Conservation (phyloP, 768 basidiomycete species). For the Cystofilobasidium bisporidii region DNA sequence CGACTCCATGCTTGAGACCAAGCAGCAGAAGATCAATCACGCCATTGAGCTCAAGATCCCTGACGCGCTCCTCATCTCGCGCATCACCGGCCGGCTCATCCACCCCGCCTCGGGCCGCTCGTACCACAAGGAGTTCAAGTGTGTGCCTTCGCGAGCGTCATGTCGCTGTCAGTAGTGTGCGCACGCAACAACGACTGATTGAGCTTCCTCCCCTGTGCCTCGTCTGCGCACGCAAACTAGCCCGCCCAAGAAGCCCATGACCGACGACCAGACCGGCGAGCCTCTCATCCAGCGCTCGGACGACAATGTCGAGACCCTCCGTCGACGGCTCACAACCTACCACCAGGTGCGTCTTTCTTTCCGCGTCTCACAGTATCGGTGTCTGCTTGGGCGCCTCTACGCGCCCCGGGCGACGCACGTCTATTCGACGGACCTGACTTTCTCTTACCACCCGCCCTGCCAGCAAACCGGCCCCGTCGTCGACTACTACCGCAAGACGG, state of each 20-base stretch:
- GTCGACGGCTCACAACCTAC: slow-evolving; percentile 78
- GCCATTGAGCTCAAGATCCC: slow-evolving; percentile 85
- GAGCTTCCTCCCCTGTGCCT: neutral
- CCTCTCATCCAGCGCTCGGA: slow-evolving; percentile 94
- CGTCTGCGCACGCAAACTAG: slow-evolving; percentile 49
- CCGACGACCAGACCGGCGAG: slow-evolving; percentile 89
- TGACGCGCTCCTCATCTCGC: slow-evolving; percentile 89
- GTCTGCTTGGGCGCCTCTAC: neutral
- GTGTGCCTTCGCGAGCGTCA: slow-evolving; percentile 38
- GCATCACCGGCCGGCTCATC: slow-evolving; percentile 91
- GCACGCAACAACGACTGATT: neutral
- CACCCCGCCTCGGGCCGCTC: slow-evolving; percentile 81
- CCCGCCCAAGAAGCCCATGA: slow-evolving; percentile 92
- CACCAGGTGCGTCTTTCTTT: slow-evolving; percentile 49
- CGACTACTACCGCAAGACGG: slow-evolving; percentile 86
- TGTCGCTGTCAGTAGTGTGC: neutral
- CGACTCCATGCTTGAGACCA: slow-evolving; percentile 71
- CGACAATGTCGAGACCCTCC: slow-evolving; percentile 90
- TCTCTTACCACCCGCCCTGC: no score
- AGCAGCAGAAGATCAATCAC: slow-evolving; percentile 82
- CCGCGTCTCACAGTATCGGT: neutral
- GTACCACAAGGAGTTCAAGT: slow-evolving; percentile 95
- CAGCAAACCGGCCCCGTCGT: slow-evolving; percentile 88
- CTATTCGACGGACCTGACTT: no score
- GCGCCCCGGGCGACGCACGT: no score